Base-by-base conservation (phyloP, 805 yeast species). In the Hanseniaspora thailandica region DNA sequence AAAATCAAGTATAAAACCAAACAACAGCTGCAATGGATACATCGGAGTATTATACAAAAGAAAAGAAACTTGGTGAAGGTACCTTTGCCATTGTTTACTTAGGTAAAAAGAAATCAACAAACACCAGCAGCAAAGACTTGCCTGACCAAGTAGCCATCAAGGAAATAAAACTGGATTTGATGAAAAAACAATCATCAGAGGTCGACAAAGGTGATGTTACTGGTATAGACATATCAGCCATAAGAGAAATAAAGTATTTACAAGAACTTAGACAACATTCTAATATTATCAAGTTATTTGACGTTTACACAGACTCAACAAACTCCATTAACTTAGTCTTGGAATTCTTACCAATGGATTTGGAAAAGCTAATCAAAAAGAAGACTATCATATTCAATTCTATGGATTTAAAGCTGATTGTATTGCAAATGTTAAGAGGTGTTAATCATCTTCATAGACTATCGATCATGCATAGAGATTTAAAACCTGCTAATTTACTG, bases 151-250 rank as follows among this genome's bases (percentile, higher is more conserved):
- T 93, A 33, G 99, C 99, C 58, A 82, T 94, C 56, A 93, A 93
- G 64, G 96, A 88, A 71, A 93, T 93, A 73, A 93, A 93, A 62
- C 84, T 95, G 0, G 53, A 49, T 26, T 33, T 49, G 20, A 49
- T 49, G 53, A 43, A 43, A 43, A 49, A 49, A 26, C 47, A 41
- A 34, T 34, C 47, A 8, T 10, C 22, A 9, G 46, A 43, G 17
- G 46, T 26, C 7, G 47, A 43, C 22, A 15, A 30, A 15, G 53
- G 53, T 5, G 53, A 49, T 25, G 45, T 41, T 20, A 49, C 45
- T 69, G 99, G 99, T 0, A 70, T 93, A 50, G 98, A 93, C 68
- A 90, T 93, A 96, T 84, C 95, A 25, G 98, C 98, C 36, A 77
- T 88, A n/a, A 67, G 97, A 58, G 97, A 89, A 65, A 87, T 88